A percentile compares a stretch with the other conserved stretches of the same genome.
These are phyloP conservation scores for Scedosporium boydii DNA, from an alignment of 2,329 filamentous ascomycete species.

Conservation along the genomic window DNA sequence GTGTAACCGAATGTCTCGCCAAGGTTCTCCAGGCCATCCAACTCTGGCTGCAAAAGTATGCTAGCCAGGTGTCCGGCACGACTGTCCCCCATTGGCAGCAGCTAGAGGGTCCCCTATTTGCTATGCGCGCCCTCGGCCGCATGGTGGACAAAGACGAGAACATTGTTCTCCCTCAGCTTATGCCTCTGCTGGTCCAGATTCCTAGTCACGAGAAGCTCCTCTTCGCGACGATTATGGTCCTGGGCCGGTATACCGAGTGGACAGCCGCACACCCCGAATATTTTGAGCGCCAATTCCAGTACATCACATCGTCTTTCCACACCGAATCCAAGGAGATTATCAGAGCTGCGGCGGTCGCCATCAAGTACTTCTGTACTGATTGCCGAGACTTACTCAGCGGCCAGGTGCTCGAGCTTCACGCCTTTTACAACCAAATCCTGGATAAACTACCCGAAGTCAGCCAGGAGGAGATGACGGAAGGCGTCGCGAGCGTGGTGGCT, in stretches of 20 bases:
- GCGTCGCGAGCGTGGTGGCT: constrained; percentile 83
- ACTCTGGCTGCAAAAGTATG: constrained; percentile 78
- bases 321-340: constrained; percentile 85
- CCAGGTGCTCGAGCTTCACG: constrained; percentile 78
- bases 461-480: constrained; percentile 94
- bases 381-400: constrained; percentile 78
- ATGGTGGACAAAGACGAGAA: constrained; percentile 90
- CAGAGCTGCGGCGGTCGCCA: constrained; percentile 81
- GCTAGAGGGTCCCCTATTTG: constrained; percentile 88
- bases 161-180: constrained; percentile 80
- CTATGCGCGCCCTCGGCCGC: constrained; percentile 88
- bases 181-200: constrained; percentile 88
- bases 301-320: constrained; percentile 88
- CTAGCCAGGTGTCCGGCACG: constrained; percentile 59
- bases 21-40: constrained; percentile 86
- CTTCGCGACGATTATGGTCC: constrained; percentile 95
- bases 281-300: constrained; percentile 84
- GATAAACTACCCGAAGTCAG: constrained; percentile 77
- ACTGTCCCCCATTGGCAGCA: constrained; percentile 93
- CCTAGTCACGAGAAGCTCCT: constrained; percentile 96
- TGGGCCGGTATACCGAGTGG: constrained; percentile 96
- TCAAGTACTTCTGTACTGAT: constrained; percentile 96
- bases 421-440: constrained; percentile 84
- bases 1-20: constrained; percentile 78
- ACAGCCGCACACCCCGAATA: constrained; percentile 90